Conservation (phyloP, 169 alveolate genomes). For the Besnoitia besnoiti region DNA sequence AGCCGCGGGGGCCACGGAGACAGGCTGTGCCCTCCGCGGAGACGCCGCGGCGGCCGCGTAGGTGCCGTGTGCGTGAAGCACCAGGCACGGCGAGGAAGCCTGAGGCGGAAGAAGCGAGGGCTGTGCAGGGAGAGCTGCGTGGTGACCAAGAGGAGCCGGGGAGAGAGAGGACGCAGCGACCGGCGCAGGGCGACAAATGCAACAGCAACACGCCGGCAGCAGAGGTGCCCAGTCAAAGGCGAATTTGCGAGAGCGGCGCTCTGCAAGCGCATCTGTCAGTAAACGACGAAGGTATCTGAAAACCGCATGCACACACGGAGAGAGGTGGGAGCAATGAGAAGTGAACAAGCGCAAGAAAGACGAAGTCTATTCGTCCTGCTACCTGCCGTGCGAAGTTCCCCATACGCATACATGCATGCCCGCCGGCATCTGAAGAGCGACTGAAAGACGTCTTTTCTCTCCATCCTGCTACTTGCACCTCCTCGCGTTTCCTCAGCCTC, state of each 20-base stretch:
- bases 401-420: no score
- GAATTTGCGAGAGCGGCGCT: not conserved
- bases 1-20: not conserved
- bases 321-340: not conserved
- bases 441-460: no score
- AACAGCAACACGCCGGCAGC: slow-evolving; percentile 23
- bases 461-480: no score
- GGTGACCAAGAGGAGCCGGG: not conserved
- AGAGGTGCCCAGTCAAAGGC: slow-evolving; percentile 27
- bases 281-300: slow-evolving; percentile 10
- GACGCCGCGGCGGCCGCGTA: slow-evolving; percentile 20
- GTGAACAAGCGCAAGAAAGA: not conserved
- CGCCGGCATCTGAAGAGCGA: no score
- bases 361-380: not conserved
- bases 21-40: not conserved
- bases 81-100: not conserved
- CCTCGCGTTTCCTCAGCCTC: no score
- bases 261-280: not conserved
- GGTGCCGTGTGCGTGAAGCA: not conserved
- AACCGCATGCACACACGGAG: not conserved
- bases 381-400: no score
- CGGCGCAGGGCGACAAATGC: slow-evolving; percentile 31
- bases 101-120: not conserved
- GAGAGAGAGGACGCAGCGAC: not conserved
- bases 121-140: not conserved